Evolutionary conservation across 2,329 filamentous ascomycete genomes (phyloP).

Genomic region (Botrytis medusae): DNA sequence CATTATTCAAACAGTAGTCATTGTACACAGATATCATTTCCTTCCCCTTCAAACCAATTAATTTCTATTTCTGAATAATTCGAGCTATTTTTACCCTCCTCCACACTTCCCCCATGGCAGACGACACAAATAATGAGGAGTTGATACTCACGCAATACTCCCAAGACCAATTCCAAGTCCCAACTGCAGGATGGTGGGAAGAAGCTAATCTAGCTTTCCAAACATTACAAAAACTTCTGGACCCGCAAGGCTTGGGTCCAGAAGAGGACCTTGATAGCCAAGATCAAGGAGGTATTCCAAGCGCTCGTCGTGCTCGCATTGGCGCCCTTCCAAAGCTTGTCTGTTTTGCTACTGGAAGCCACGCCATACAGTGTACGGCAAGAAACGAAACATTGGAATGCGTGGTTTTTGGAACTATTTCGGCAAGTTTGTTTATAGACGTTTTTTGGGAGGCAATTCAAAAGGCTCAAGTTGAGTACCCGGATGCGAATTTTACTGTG

Average conservation of each 20-base stretch:
- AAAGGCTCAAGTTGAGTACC: slow-evolving; percentile 7
- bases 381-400: slow-evolving; percentile 25
- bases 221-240: slow-evolving; percentile 2
- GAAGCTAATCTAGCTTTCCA: slow-evolving; percentile 4
- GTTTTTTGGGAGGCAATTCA: slow-evolving; percentile 24
- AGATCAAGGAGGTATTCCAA: slow-evolving; percentile 17
- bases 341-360: slow-evolving; percentile 19
- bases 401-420: slow-evolving; percentile 25
- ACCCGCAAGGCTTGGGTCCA: neutral
- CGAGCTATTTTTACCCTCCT: neutral
- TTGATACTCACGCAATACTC: slow-evolving; percentile 1
- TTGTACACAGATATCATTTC: neutral
- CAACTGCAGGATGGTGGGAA: slow-evolving; percentile 3
- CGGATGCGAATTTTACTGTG: neutral
- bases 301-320: slow-evolving; percentile 5
- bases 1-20: neutral
- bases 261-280: neutral
- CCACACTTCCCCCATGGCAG: neutral
- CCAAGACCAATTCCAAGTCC: slow-evolving; percentile 5
- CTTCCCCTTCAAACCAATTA: neutral
- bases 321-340: slow-evolving; percentile 20
- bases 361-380: slow-evolving; percentile 19
- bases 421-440: slow-evolving; percentile 16
- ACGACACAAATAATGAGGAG: neutral
- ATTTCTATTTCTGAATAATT: neutral